Base-by-base conservation (phyloP, 768 basidiomycete species). In the Naganishia antarctica region DNA sequence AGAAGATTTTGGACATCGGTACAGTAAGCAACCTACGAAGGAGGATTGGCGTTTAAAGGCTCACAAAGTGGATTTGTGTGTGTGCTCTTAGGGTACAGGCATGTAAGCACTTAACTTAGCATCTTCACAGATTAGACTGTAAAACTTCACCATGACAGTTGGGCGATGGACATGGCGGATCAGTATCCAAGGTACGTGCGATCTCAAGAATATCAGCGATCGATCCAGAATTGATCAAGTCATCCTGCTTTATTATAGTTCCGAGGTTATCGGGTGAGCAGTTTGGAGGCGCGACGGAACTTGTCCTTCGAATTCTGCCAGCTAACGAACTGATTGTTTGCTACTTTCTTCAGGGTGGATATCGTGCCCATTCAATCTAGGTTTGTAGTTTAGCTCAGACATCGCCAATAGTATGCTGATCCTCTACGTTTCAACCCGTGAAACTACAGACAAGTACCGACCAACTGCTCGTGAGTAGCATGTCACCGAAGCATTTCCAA, bases 141-240 rank as follows among this genome's bases (percentile, higher is more conserved):
- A 57, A 32, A 51, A 2, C 11, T 23, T 32, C 5, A 41, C 1
- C 26, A 2, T 1, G 34, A 37, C 26, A 57, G 53, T 40, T 57
- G 53, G 53, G 53, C 53, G 8, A 57, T 57, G 37, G 53, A 57
- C 23, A 37, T 57, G 37, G 53, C 53, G 7, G 53, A 57, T 23
- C 53, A 57, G 23, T 40, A 40, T 41, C 53, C 53, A 23, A 9
- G 15, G 53, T 40, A 26, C 18, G 53, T 57, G 43, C n/a, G n/a
- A 15, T 44, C 11, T 21, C 6, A n/a, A 12, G 11, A 44, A n/a
- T 37, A 37, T 6, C n/a, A n/a, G n/a, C 11, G 43, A 6, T 44
- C 43, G 18, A 7, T 18, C 8, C n/a, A 12, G 43, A 21, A 21
- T 18, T 44, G 43, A 44, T n/a, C 43, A 37, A 15, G 34, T 44